Conservation (phyloP, 495 filamentous ascomycete genomes). For the Emericellopsis terricola region DNA sequence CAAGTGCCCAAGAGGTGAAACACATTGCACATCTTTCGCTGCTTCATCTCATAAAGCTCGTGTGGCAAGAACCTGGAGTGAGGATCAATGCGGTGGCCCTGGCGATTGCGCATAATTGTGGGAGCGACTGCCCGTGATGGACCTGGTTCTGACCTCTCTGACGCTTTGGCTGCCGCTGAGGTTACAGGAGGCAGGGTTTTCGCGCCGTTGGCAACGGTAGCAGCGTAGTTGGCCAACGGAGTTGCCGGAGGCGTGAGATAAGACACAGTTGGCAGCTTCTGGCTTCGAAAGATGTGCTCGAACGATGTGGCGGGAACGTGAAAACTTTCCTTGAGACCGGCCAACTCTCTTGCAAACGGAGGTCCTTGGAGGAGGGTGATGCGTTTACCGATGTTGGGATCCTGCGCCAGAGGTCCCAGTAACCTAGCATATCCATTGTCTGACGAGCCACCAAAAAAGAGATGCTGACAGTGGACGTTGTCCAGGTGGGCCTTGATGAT, state of each 20-base stretch:
- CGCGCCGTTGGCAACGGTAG: not conserved
- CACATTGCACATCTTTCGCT: slow-evolving; percentile 2
- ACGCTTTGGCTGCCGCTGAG: not conserved
- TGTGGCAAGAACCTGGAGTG: not conserved
- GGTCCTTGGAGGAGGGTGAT: slow-evolving; percentile 3
- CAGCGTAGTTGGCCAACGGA: not conserved
- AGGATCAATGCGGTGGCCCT: slow-evolving; percentile 1
- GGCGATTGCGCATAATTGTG: not conserved
- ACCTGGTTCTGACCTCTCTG: not conserved
- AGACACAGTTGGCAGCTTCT: slow-evolving; percentile 1
- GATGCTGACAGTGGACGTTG: slow-evolving; percentile 1
- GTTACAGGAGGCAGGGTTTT: not conserved
- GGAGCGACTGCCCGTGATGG: not conserved
- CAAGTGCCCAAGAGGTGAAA: slow-evolving; percentile 2
- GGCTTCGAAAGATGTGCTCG: slow-evolving; percentile 1
- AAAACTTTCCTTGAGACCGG: slow-evolving; percentile 2
- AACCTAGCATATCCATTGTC: slow-evolving; percentile 3
- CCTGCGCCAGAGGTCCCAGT: not conserved
- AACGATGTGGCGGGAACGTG: not conserved
- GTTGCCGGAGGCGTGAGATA: slow-evolving; percentile 2
- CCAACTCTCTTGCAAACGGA: slow-evolving; percentile 2
- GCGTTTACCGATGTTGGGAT: not conserved
- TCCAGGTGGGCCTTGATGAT: not conserved
- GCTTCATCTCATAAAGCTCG: not conserved
- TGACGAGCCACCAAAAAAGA: slow-evolving; percentile 2